phyloP scores from a whole-genome alignment of 1,139 yeast genomes.

The Diutina catenulata region DNA sequence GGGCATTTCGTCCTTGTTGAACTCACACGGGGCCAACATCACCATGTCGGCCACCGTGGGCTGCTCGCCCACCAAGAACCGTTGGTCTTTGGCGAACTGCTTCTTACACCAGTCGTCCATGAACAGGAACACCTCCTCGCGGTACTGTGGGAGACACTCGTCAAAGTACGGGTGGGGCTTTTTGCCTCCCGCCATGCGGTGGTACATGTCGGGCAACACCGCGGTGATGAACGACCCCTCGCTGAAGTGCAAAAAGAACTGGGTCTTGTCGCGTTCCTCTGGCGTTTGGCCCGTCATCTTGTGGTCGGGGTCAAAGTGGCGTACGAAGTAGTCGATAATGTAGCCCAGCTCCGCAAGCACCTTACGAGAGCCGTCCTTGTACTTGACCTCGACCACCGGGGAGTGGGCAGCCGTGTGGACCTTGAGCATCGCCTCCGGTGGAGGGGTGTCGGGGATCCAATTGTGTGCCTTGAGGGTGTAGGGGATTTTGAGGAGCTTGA shows the following conservation, averaged over 20 bases:
- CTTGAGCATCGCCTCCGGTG: neutral
- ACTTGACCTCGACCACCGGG: neutral
- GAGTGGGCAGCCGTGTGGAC: neutral
- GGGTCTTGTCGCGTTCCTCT: constrained; percentile 27
- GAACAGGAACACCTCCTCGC: neutral
- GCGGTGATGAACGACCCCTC: constrained; percentile 36
- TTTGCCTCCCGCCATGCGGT: neutral
- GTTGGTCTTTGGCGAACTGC: neutral
- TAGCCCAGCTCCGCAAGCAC: constrained; percentile 17
- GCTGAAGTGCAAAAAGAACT: constrained; percentile 40
- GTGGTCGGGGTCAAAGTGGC: constrained; percentile 26
- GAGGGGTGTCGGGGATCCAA: neutral
- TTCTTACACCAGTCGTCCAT: neutral
- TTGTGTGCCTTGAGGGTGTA: constrained; percentile 8
- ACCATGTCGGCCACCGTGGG: neutral
- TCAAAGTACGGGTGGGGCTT: neutral
- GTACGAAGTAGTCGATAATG: constrained; percentile 32
- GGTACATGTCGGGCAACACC: neutral
- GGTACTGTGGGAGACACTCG: neutral
- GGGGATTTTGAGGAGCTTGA: constrained; percentile 9
- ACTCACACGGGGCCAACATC: neutral
- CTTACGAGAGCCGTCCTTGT: neutral
- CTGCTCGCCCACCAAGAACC: neutral
- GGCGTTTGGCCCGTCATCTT: constrained; percentile 20
- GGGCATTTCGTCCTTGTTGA: too few relatives aligned